These are phyloP conservation scores for Haplographium delicatum DNA, from an alignment of 495 filamentous ascomycete species.

Conservation along the genomic window DNA sequence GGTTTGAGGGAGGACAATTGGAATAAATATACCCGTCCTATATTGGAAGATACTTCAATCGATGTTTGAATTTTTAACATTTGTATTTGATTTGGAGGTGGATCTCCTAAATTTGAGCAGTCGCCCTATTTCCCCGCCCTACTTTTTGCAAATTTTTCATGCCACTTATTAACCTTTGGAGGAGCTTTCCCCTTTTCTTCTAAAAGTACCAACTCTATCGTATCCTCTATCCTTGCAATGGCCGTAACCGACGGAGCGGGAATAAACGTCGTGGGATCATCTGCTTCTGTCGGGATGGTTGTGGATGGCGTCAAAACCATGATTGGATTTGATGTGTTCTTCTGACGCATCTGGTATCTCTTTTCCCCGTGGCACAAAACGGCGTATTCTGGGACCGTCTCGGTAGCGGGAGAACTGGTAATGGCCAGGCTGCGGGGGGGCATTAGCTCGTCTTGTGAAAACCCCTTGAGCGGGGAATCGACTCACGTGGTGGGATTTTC, in stretches of 20 bases:
- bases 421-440: conserved; percentile 21
- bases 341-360: conserved; percentile 79
- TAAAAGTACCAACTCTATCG: conserved; percentile 58
- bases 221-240: conserved; percentile 68
- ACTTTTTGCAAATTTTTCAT: conserved; percentile 68
- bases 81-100: too few species aligned
- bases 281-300: conserved; percentile 17
- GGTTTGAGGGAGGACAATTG: too few species aligned
- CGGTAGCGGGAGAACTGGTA: conserved; percentile 11
- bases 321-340: conserved; percentile 85
- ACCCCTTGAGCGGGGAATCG: conserved; percentile 10
- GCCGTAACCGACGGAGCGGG: conserved; percentile 45
- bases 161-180: conserved; percentile 72
- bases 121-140: conserved; percentile 13
- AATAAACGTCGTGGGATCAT: conserved; percentile 22
- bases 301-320: conserved; percentile 56
- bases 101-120: too few species aligned
- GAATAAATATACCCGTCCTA: too few species aligned
- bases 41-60: too few species aligned
- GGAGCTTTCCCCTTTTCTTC: conserved; percentile 31
- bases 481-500: conserved; percentile 54
- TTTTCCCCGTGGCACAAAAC: conserved; percentile 64
- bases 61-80: too few species aligned
- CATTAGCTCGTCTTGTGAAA: conserved; percentile 23
- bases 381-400: conserved; percentile 51